These are phyloP conservation scores for Pseudocercospora cruenta DNA, from an alignment of 2,329 filamentous ascomycete species.

Conservation along the genomic window DNA sequence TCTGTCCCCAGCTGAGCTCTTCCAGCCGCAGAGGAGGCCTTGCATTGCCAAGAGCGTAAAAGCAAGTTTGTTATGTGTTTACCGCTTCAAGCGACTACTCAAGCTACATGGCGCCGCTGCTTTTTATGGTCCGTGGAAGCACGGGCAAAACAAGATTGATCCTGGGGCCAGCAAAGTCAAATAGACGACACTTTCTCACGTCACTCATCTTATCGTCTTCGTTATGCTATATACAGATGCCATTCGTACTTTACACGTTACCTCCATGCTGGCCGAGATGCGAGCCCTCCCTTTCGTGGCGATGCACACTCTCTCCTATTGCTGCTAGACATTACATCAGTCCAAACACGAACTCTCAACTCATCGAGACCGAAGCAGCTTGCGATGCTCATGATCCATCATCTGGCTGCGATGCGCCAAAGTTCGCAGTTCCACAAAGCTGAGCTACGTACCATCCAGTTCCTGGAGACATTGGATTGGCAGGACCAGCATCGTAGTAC, in stretches of 20 bases:
- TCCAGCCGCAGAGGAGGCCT: neutral
- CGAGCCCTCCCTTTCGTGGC: neutral
- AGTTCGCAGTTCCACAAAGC: constrained; percentile 35
- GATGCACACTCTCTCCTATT: neutral
- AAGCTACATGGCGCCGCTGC: neutral
- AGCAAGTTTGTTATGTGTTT: neutral
- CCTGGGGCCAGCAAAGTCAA: neutral
- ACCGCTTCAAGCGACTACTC: constrained; percentile 3
- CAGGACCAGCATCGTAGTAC: constrained; percentile 36
- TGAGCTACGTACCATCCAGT: constrained; percentile 35
- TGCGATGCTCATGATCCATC: constrained; percentile 33
- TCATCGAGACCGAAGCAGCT: neutral
- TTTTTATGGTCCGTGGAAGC: neutral
- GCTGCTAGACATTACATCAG: constrained; percentile 11
- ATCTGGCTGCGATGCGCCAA: constrained; percentile 34
- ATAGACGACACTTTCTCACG: neutral
- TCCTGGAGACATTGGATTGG: constrained; percentile 37
- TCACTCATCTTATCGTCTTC: neutral
- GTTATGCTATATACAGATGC: neutral
- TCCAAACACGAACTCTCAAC: neutral
- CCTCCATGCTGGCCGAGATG: neutral
- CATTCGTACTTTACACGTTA: neutral
- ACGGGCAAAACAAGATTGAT: neutral
- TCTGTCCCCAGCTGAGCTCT: neutral
- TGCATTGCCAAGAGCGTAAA: neutral